Percentiles rank a stretch among this genome's conserved stretches.
Conservation (phyloP, 805 yeast genomes). For the Ogataea thermomethanolica region DNA sequence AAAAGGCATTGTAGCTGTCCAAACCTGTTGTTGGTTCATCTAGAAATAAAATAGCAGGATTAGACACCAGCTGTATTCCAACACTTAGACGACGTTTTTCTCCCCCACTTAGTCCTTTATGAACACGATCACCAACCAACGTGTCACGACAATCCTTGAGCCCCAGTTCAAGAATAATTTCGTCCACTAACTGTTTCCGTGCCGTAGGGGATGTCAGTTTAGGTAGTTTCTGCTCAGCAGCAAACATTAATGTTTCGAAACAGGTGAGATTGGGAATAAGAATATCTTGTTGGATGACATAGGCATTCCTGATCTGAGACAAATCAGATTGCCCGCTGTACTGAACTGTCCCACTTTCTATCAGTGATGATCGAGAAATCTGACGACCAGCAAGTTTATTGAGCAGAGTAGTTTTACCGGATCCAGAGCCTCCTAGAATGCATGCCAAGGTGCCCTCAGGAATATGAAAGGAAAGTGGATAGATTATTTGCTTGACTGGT, state of each 20-base stretch:
- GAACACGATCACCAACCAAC: conserved; percentile 48
- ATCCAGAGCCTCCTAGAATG: conserved; percentile 84
- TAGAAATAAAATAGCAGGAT: conserved; percentile 70
- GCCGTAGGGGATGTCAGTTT: conserved; percentile 40
- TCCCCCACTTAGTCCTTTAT: conserved; percentile 76
- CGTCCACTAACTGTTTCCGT: conserved; percentile 49
- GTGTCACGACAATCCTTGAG: conserved; percentile 61
- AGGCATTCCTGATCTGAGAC: conserved; percentile 44
- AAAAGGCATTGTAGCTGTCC: conserved; percentile 72
- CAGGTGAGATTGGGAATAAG: conserved; percentile 70
- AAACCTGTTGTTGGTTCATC: conserved; percentile 91
- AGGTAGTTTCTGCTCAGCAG: conserved; percentile 69
- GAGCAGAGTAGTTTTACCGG: conserved; percentile 79
- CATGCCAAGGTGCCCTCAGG: conserved; percentile 66
- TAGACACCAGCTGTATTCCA: conserved; percentile 72
- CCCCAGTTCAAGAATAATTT: conserved; percentile 61
- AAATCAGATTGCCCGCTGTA: conserved; percentile 38
- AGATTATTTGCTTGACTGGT: conserved; percentile 37
- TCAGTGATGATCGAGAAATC: conserved; percentile 30
- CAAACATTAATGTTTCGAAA: conserved; percentile 62
- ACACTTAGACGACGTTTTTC: conserved; percentile 75
- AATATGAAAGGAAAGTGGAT: conserved; percentile 55
- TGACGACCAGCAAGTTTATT: conserved; percentile 59
- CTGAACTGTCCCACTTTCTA: conserved; percentile 38
- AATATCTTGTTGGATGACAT: conserved; percentile 73